A percentile compares a stretch with the other conserved stretches of the same genome.
Evolutionary conservation across 164 flowering plant genomes (phyloP).

Genomic region (Berberis thunbergii): DNA sequence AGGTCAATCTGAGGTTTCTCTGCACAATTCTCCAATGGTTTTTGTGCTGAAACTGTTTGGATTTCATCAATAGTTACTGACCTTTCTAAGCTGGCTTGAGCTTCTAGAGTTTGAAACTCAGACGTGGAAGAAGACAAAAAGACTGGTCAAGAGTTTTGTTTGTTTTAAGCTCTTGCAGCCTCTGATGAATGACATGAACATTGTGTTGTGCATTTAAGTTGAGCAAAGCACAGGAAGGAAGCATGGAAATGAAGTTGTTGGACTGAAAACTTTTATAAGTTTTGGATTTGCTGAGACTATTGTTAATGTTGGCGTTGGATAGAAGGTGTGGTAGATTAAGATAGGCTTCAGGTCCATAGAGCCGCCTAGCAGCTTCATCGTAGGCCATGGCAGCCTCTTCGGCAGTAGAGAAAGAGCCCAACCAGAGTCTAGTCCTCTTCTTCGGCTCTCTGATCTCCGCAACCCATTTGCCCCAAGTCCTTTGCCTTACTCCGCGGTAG

Average conservation of each 20-base stretch:
- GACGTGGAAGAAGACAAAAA: constrained; percentile 14
- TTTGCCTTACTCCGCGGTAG: constrained; percentile 86
- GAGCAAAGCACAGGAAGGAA: constrained; percentile 67
- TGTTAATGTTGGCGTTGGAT: constrained; percentile 21
- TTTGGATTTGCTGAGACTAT: constrained; percentile 25
- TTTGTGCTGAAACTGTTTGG: constrained; percentile 17
- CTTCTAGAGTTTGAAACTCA: constrained; percentile 4
- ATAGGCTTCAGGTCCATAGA: constrained; percentile 91
- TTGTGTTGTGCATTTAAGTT: constrained; percentile 81
- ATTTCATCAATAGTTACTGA: constrained; percentile 12
- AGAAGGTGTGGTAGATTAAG: constrained; percentile 88
- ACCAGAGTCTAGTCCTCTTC: constrained; percentile 92
- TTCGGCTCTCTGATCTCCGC: constrained; percentile 97
- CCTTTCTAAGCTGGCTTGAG: constrained; percentile 6
- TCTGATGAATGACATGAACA: constrained; percentile 88
- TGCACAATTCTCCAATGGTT: constrained; percentile 8
- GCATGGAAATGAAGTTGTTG: constrained; percentile 61
- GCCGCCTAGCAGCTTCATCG: constrained; percentile 79
- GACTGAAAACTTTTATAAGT: constrained; percentile 82
- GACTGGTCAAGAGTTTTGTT: constrained; percentile 18
- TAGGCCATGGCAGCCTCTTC: constrained; percentile 99
- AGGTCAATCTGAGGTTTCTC: constrained; percentile 90
- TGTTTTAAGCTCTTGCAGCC: constrained; percentile 73
- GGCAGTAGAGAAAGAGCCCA: constrained; percentile 92
- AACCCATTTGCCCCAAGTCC: constrained; percentile 99